Percentiles rank a stretch among this genome's conserved stretches.
Conservation (phyloP, 2,329 filamentous ascomycete genomes). For the Penicillium sp. region DNA sequence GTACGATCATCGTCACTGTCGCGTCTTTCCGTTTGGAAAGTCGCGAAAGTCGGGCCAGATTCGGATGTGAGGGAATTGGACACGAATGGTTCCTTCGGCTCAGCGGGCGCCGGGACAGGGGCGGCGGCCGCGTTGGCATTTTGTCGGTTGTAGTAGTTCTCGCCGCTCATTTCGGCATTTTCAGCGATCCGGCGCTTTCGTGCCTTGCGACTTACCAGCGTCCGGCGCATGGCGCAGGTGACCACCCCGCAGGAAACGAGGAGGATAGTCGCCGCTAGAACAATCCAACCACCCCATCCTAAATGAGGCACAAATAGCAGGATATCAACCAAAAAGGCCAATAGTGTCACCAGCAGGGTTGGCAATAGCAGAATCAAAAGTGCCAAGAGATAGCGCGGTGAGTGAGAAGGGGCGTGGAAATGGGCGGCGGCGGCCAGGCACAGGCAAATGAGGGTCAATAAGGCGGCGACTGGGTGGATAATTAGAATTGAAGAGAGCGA, state of each 20-base stretch:
- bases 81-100: slow-evolving; percentile 60
- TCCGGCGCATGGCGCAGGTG: slow-evolving; percentile 92
- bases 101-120: slow-evolving; percentile 27
- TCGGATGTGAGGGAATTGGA: slow-evolving; percentile 57
- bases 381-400: slow-evolving; percentile 79
- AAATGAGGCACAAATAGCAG: slow-evolving; percentile 92
- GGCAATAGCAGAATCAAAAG: slow-evolving; percentile 85
- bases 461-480: slow-evolving; percentile 85
- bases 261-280: slow-evolving; percentile 83
- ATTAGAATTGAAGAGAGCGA: slow-evolving; percentile 86
- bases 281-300: slow-evolving; percentile 91
- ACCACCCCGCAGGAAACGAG: slow-evolving; percentile 80
- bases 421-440: slow-evolving; percentile 78
- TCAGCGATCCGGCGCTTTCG: slow-evolving; percentile 87
- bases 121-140: slow-evolving; percentile 37
- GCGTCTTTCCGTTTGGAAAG: slow-evolving; percentile 37
- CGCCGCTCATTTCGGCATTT: slow-evolving; percentile 95
- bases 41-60: slow-evolving; percentile 51
- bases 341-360: slow-evolving; percentile 77
- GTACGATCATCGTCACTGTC: slow-evolving; percentile 45
- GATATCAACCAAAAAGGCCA: slow-evolving; percentile 91
- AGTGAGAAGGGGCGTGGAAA: slow-evolving; percentile 84
- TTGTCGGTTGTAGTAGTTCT: slow-evolving; percentile 79
- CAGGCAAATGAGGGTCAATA: slow-evolving; percentile 83
- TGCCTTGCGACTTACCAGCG: slow-evolving; percentile 88